These are phyloP conservation scores for Magnolia officinalis DNA, from an alignment of 164 flowering plant species.

Conservation along the genomic window DNA sequence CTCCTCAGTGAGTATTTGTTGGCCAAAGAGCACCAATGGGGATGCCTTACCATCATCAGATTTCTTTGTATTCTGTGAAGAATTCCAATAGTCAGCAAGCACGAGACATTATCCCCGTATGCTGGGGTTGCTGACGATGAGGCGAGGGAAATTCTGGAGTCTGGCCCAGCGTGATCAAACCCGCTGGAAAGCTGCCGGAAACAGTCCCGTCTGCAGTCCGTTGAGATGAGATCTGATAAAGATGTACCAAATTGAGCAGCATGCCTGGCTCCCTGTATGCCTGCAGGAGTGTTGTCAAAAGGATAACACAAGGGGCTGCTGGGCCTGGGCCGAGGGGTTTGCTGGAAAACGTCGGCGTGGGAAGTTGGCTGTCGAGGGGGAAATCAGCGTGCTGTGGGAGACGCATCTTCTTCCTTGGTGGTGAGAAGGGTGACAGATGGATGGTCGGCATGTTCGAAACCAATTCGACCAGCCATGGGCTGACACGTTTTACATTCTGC, in stretches of 20 bases:
- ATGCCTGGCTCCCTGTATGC: constrained; percentile 99
- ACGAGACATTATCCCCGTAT: constrained; percentile 55
- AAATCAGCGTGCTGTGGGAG: constrained; percentile 57
- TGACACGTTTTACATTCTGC: constrained; percentile 87
- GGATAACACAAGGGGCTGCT: constrained; percentile 62
- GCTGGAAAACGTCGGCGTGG: constrained; percentile 47
- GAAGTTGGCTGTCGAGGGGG: constrained; percentile 52
- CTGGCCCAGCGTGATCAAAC: constrained; percentile 25
- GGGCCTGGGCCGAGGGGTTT: constrained; percentile 57
- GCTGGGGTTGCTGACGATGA: constrained; percentile 19
- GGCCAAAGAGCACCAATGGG: constrained; percentile 81
- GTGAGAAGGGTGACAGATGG: constrained; percentile 74
- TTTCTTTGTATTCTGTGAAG: constrained; percentile 39
- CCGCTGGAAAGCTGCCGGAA: constrained; percentile 43
- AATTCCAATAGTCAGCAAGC: constrained; percentile 67
- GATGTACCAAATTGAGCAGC: constrained; percentile 70
- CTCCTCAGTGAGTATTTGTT: constrained; percentile 79
- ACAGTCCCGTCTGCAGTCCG: constrained; percentile 55
- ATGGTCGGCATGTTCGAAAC: constrained; percentile 76
- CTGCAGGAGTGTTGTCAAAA: constrained; percentile 77
- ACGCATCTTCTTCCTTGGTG: constrained; percentile 73
- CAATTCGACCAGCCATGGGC: constrained; percentile 95
- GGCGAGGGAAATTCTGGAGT: constrained; percentile 31
- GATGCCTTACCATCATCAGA: constrained; percentile 39
- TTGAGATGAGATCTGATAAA: constrained; percentile 64